A percentile compares a stretch with the other conserved stretches of the same genome.
phyloP scores from a whole-genome alignment of 2,329 filamentous ascomycete species.

The Penicillium olsonii region DNA sequence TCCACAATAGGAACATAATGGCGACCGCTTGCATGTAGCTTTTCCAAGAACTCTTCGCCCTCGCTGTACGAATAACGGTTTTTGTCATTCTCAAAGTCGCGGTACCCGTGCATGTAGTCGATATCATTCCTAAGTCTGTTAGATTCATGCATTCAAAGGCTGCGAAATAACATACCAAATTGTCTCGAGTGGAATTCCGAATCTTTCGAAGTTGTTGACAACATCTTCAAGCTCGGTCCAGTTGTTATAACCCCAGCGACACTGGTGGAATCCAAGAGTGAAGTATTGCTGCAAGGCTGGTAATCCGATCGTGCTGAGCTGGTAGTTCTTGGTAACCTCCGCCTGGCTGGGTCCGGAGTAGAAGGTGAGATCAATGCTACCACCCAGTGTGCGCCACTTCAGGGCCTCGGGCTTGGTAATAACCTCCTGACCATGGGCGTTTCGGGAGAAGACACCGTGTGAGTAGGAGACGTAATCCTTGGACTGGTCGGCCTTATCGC shows the following conservation, averaged over 20 bases:
- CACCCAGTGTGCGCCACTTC: conserved; percentile 74
- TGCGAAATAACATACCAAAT: conserved; percentile 38
- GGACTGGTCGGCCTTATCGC: conserved; percentile 54
- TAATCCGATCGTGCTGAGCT: conserved; percentile 65
- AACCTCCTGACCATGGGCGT: conserved; percentile 74
- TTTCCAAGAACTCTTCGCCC: conserved; percentile 54
- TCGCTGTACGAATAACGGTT: conserved; percentile 53
- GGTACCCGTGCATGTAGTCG: conserved; percentile 62
- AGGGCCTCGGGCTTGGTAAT: conserved; percentile 64
- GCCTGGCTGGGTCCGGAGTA: conserved; percentile 70
- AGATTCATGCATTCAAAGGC: neutral
- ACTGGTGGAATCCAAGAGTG: conserved; percentile 80
- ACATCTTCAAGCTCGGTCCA: conserved; percentile 66
- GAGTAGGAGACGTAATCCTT: conserved; percentile 66
- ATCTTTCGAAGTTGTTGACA: conserved; percentile 54
- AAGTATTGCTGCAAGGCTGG: conserved; percentile 81
- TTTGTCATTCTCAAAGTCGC: conserved; percentile 60
- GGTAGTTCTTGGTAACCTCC: conserved; percentile 71
- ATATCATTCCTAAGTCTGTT: conserved; percentile 41
- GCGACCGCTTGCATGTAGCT: conserved; percentile 56
- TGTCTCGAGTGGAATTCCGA: conserved; percentile 59
- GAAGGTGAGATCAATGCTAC: conserved; percentile 77
- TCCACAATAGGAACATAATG: conserved; percentile 65
- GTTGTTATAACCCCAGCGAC: conserved; percentile 77
- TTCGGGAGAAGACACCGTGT: conserved; percentile 76